Percentiles rank a stretch among this genome's conserved stretches.
phyloP scores from a whole-genome alignment of 768 basidiomycete genomes.

The Leccinum boreale region DNA sequence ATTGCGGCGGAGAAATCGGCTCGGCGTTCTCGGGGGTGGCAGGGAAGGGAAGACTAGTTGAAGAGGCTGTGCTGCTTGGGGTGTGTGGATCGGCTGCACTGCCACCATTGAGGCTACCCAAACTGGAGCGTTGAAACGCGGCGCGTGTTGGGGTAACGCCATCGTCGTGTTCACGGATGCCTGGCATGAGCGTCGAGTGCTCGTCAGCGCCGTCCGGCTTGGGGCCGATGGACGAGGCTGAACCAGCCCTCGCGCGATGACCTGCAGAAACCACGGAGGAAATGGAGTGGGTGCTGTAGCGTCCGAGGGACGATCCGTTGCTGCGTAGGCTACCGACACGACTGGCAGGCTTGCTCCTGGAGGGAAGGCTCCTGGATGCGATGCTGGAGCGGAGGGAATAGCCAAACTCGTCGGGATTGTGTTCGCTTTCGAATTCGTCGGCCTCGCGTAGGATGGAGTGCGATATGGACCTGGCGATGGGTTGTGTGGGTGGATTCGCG shows the following conservation, averaged over 20 bases:
- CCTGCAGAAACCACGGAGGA: slow-evolving; percentile 11
- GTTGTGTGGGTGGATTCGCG: slow-evolving; percentile 3
- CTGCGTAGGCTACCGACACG: slow-evolving; percentile 23
- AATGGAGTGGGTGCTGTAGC: slow-evolving; percentile 21
- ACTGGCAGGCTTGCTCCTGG: slow-evolving; percentile 19
- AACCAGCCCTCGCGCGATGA: slow-evolving; percentile 11
- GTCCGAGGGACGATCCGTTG: slow-evolving; percentile 20
- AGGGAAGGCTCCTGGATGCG: slow-evolving; percentile 20
- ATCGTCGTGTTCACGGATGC: slow-evolving; percentile 30
- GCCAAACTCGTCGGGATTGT: slow-evolving; percentile 26
- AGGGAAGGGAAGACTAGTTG: slow-evolving; percentile 29
- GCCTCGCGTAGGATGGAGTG: slow-evolving; percentile 30
- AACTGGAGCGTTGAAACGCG: slow-evolving; percentile 26
- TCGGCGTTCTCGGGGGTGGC: slow-evolving; percentile 26
- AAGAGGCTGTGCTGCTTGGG: slow-evolving; percentile 31
- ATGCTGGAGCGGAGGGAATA: slow-evolving; percentile 7
- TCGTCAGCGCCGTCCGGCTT: background rate
- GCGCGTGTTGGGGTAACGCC: slow-evolving; percentile 30
- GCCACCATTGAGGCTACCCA: slow-evolving; percentile 21
- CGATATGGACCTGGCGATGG: slow-evolving; percentile 28
- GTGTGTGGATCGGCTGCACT: slow-evolving; percentile 22
- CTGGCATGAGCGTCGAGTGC: slow-evolving; percentile 20
- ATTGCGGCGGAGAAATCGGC: slow-evolving; percentile 9
- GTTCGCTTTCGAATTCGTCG: slow-evolving; percentile 19
- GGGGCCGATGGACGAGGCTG: slow-evolving; percentile 10